Evolutionary conservation across 139 green algal genomes (phyloP), one percentile per base, ranked within the genome.

Genomic region (Bryopsis sp.): DNA sequence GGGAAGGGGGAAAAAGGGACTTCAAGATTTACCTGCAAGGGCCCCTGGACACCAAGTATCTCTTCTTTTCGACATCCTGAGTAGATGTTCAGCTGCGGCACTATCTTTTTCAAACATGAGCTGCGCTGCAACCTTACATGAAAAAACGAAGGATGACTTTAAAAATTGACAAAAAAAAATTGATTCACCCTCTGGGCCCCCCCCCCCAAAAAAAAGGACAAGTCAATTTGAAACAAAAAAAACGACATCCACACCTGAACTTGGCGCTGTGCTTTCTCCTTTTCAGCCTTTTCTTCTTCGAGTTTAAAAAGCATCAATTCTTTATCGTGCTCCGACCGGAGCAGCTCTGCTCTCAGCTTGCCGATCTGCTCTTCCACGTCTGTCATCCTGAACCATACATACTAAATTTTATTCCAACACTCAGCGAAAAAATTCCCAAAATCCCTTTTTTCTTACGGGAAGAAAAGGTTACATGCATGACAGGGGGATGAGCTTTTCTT

Each of bases 311-410:
- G 73, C 71, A 94, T 88, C 1, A 87, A 76, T 67, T 93, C 83
- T 47, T 89, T 88, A 67, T 93, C 85, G 72, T 95, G 88, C 75
- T 95, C 88, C 34, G 77, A 81, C 47, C 85, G 84, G 68, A 95
- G 79, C 73, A 95, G 81, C 74, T 84, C 74, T 2, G 64, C 76
- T 4, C 88, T 77, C 74, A 87, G 57, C 19, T 68, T n/a, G 33
- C 60, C 43, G 60, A 68, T 48, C 60, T 68, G n/a, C 6, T 34
- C 36, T 35, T 71, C 72, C 31, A 78, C 66, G 47, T 78, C 72
- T 32, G 54, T 32, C n/a, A 74, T 76, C 3, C 72, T 78, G n/a
- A 4, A 60, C n/a, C 4, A n/a, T 39, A 50, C 2, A 31, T 29
- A 31, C 3, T 31, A 29, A 29, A 3, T 31, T 31, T 3, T 5